Base-by-base conservation (phyloP, 2,329 filamentous ascomycete species). In the Cladosporium phlei region DNA sequence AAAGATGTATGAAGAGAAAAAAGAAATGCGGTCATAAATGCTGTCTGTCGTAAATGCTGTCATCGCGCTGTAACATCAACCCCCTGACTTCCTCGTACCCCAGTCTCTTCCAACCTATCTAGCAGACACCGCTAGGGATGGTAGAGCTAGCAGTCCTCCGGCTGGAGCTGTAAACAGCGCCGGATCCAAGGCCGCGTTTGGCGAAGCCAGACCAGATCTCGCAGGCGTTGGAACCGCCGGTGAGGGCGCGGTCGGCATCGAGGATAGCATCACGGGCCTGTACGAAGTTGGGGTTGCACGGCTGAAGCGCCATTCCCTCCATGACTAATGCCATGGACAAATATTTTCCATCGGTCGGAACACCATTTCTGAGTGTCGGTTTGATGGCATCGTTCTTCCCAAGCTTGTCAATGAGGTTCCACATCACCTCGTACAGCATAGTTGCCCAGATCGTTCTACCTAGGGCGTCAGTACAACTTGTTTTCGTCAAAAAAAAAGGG, bases 321-420 rank as follows among this genome's bases (percentile, higher is more conserved):
- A 76, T 48, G 4, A 79, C 73, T 2, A 80, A 60, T 64, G 78
- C 75, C 69, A 78, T 67, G 5, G 66, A 55, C 12, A 78, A 63
- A 54, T 70, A 78, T 48, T 71, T 72, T 16, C 77, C 77, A 47
- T 79, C 75, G 0, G 66, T 73, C 2, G 77, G 76, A 1, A 77
- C 67, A 2, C 73, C 71, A 9, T 34, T 22, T 9, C 61, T 55
- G 39, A 78, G 71, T 1, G 61, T 59, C 0, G 77, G 76, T 12
- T 60, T 54, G 7, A 61, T 61, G 1, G 50, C 63, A 35, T 70
- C 64, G 32, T 70, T 76, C 62, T 74, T 75, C 46, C 77, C 77
- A 50, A 77, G 61, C 63, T 75, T 75, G 42, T 77, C 76, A 48
- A 79, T 75, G 25, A 80, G 55, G 61, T 77, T 78, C 77, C 77